phyloP scores from a whole-genome alignment of 805 yeast species.

The Candida cerambycidarum region DNA sequence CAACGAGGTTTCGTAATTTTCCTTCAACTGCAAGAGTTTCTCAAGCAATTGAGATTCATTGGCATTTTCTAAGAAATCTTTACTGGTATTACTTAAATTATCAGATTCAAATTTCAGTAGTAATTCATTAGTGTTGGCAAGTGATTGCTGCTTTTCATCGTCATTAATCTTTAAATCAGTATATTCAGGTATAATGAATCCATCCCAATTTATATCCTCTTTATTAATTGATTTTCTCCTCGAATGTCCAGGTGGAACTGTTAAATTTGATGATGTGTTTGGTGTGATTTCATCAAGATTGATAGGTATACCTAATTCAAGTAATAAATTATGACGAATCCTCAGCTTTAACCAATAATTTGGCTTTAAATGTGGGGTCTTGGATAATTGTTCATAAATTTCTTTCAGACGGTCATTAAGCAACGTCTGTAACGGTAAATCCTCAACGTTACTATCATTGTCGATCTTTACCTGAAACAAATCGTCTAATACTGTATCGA shows the following conservation, averaged over 20 bases:
- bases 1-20: constrained; percentile 26
- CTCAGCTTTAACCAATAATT: constrained; percentile 71
- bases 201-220: constrained; percentile 34
- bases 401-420: constrained; percentile 36
- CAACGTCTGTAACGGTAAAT: constrained; percentile 9
- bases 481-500: constrained; percentile 13
- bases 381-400: constrained; percentile 48
- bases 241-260: constrained; percentile 7
- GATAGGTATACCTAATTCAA: constrained; percentile 71
- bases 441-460: neutral
- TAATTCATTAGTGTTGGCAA: constrained; percentile 25
- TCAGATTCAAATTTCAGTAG: constrained; percentile 35
- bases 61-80: constrained; percentile 22
- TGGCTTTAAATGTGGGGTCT: constrained; percentile 50
- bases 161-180: constrained; percentile 27
- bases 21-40: constrained; percentile 35
- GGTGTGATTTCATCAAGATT: constrained; percentile 55
- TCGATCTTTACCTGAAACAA: constrained; percentile 10
- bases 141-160: constrained; percentile 25
- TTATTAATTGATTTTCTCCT: constrained; percentile 26
- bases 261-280: neutral
- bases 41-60: constrained; percentile 25
- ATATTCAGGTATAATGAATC: constrained; percentile 37
- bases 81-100: constrained; percentile 31
- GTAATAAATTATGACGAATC: constrained; percentile 60